These are phyloP conservation scores for Metrosideros polymorpha DNA, from an alignment of 441 rosid genomes.

Conservation along the genomic window DNA sequence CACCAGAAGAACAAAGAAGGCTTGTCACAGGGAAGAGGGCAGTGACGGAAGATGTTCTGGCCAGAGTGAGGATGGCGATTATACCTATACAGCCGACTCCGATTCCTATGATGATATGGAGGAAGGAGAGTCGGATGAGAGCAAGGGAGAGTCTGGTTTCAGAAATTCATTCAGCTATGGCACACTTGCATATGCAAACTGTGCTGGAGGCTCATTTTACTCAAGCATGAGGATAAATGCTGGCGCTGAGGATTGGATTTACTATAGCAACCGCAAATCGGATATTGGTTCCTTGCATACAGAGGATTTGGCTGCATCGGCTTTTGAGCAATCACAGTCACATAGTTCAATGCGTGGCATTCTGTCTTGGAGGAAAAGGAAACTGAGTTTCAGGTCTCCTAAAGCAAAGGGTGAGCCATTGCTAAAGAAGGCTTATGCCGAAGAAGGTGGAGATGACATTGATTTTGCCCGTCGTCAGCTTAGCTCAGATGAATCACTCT, in stretches of 20 bases:
- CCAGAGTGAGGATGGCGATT: conserved; percentile 29
- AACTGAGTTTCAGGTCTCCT: conserved; percentile 49
- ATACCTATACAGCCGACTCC: conserved; percentile 24
- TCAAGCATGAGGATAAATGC: conserved; percentile 20
- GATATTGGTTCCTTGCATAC: conserved; percentile 25
- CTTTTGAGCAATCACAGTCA: conserved; percentile 21
- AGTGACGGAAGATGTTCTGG: conserved; percentile 29
- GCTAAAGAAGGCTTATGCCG: conserved; percentile 57
- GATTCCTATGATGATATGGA: conserved; percentile 44
- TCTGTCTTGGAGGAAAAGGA: conserved; percentile 66
- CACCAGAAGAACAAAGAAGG: conserved; percentile 33
- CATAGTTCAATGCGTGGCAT: conserved; percentile 40
- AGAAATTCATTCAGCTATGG: conserved; percentile 50
- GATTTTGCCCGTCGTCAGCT: conserved; percentile 28
- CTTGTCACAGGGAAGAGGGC: conserved; percentile 35
- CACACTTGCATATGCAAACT: conserved; percentile 54
- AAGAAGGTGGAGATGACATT: conserved; percentile 91
- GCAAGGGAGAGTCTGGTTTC: conserved; percentile 23
- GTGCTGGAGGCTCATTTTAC: conserved; percentile 30
- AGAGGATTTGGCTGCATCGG: conserved; percentile 27
- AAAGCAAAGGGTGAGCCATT: conserved; percentile 79
- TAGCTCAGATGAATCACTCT: conserved; percentile 59
- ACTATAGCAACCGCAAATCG: conserved; percentile 39
- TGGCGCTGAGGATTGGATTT: conserved; percentile 56
- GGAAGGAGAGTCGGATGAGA: conserved; percentile 26